Conservation (phyloP, 208 protist species). For the Leishmania arabica region DNA sequence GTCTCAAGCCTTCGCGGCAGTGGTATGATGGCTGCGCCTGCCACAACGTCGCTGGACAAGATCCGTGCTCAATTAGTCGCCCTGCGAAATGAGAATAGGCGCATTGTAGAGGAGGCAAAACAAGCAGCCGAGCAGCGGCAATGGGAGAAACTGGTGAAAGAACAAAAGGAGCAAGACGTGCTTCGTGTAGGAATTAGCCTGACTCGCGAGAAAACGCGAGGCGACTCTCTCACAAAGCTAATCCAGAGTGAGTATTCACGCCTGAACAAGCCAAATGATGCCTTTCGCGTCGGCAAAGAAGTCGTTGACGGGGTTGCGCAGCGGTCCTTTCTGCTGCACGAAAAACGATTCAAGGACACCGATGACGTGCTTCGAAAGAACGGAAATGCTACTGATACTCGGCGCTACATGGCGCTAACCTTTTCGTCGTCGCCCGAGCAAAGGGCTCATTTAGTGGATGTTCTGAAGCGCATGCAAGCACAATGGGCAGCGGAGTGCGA, state of each 20-base stretch:
- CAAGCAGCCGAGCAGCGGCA: slow-evolving; percentile 18
- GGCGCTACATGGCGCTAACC: slow-evolving; percentile 52
- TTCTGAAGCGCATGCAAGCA: slow-evolving; percentile 17
- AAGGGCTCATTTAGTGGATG: slow-evolving; percentile 8
- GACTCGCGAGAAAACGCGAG: not conserved
- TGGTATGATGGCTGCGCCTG: slow-evolving; percentile 49
- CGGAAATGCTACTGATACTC: slow-evolving; percentile 39
- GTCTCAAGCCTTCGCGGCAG: slow-evolving; percentile 26
- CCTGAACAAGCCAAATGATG: slow-evolving; percentile 48
- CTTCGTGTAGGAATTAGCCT: not conserved
- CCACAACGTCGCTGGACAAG: slow-evolving; percentile 57
- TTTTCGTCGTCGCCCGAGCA: slow-evolving; percentile 33
- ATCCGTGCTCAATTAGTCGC: slow-evolving; percentile 51
- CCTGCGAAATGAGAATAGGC: slow-evolving; percentile 28
- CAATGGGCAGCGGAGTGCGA: slow-evolving; percentile 14
- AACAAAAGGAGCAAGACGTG: slow-evolving; percentile 7
- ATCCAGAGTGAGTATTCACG: slow-evolving; percentile 23
- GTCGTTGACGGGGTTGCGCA: slow-evolving; percentile 48
- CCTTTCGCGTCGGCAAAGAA: slow-evolving; percentile 61
- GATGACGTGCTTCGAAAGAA: slow-evolving; percentile 70
- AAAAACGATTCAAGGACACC: slow-evolving; percentile 49
- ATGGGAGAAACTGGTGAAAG: slow-evolving; percentile 13
- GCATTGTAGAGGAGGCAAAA: slow-evolving; percentile 10
- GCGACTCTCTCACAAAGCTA: slow-evolving; percentile 10
- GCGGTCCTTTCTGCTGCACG: slow-evolving; percentile 28